Evolutionary conservation across 129 eudicot genomes (phyloP).

Genomic region (Saposhnikovia divaricata): DNA sequence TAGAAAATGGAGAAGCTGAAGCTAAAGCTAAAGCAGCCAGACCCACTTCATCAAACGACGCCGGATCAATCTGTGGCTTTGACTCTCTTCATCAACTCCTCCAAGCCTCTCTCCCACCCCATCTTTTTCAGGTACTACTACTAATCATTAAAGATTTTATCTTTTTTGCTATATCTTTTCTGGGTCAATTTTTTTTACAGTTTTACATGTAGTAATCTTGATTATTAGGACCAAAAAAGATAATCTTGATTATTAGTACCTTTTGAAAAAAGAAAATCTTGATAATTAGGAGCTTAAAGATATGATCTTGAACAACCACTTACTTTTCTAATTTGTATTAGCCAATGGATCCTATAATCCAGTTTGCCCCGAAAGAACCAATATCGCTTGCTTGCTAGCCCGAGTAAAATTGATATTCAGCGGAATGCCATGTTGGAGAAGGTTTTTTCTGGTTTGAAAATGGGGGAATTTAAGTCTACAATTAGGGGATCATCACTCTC

Average conservation of each 20-base stretch:
- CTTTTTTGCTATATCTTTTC: neutral
- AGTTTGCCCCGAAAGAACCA: constrained; percentile 27
- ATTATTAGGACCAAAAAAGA: neutral
- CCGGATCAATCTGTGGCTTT: constrained; percentile 75
- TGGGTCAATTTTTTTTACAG: neutral
- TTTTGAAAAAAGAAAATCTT: neutral
- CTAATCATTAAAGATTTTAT: neutral
- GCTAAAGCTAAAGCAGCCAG: neutral
- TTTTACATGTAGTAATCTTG: neutral
- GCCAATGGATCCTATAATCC: constrained; percentile 10
- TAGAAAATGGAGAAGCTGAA: constrained; percentile 25
- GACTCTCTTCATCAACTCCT: constrained; percentile 85
- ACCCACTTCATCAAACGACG: constrained; percentile 17
- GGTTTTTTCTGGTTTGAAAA: constrained; percentile 22
- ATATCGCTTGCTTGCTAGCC: constrained; percentile 34
- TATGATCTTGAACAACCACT: neutral
- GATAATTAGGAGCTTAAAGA: neutral
- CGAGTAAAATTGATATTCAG: constrained; percentile 21
- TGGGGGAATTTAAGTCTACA: constrained; percentile 32
- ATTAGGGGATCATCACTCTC: constrained; percentile 24
- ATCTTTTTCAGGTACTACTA: constrained; percentile 46
- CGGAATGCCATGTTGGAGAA: constrained; percentile 36
- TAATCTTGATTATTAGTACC: too few species aligned
- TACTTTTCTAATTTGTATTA: neutral
- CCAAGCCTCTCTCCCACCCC: constrained; percentile 62